Evolutionary conservation across 1,284 basidiomycete genomes (phyloP), one percentile per base, ranked within the genome.

Genomic region (Pisolithus thermaeus): DNA sequence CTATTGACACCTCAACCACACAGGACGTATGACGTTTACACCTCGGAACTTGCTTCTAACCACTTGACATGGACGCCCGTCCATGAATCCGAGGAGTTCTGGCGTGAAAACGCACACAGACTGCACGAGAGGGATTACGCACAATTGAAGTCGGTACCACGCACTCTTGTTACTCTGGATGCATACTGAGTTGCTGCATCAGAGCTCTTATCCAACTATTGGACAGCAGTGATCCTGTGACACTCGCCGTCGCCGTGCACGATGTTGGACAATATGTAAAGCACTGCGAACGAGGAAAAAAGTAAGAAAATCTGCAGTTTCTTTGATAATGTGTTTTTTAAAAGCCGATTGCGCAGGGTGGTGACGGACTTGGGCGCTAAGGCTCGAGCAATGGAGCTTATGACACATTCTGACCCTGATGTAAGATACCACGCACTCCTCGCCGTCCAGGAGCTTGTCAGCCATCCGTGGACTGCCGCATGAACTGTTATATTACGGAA

Each of bases 11-110:
- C 23, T 27, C 20, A n/a, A 40, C 1, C 40, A 43, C 51, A 23
- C 60, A 94, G 92, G 51, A 98, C 93, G 0, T 98, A 90, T 67
- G 97, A 98, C 66, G 94, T 97, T 70, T 99, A 98, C 66, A 82
- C 81, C 7, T 93, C 92, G 0, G 96, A 99, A 68, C 74, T 99
- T 18, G 75, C 84, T 27, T 92, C 90, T 1, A 95, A 95, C 1
- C 91, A 93, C 65, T 73, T 99, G 12, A 89, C 91, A 4, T 98
- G 94, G 91, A 87, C 92, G 6, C 95, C 96, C 5, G 90, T 93
- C 18, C 97, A 99, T 65, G 90, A 94, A 64, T 92, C 90, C 7
- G 96, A 98, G 53, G 84, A 93, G 48, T 99, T 99, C 72, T 99
- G 96, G 96, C 92, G 90, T 64, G 92, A 96, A 72, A 98, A 99